These are phyloP conservation scores for Hyaloscypha variabilis DNA, from an alignment of 495 filamentous ascomycete genomes.

Conservation along the genomic window DNA sequence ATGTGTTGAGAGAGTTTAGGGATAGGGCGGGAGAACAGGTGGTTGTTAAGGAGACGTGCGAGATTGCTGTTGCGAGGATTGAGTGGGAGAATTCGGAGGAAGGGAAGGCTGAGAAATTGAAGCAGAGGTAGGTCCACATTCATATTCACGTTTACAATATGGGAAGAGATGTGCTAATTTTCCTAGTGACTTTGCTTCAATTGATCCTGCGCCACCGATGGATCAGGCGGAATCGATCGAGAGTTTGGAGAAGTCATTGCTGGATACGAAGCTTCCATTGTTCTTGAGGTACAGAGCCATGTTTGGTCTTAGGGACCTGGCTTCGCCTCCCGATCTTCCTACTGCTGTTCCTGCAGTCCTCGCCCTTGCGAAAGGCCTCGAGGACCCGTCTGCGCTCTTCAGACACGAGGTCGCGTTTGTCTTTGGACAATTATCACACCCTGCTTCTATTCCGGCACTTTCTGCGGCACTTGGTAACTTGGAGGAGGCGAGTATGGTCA, in stretches of 20 bases:
- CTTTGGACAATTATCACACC: constrained; percentile 93
- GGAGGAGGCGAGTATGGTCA: constrained; percentile 90
- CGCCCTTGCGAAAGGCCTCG: constrained; percentile 83
- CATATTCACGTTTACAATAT: constrained; percentile 11
- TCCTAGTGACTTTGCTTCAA: constrained; percentile 85
- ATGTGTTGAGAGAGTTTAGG: constrained; percentile 68
- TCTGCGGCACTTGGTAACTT: constrained; percentile 75
- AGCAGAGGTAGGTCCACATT: constrained; percentile 62
- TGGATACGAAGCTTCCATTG: constrained; percentile 76
- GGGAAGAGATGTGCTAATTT: constrained; percentile 6
- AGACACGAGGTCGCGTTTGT: constrained; percentile 98
- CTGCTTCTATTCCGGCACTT: constrained; percentile 91
- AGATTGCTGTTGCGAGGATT: constrained; percentile 92
- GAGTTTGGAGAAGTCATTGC: constrained; percentile 72
- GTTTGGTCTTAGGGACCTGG: constrained; percentile 93
- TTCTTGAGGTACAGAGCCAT: constrained; percentile 97
- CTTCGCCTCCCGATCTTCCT: constrained; percentile 86
- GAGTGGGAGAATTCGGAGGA: constrained; percentile 85
- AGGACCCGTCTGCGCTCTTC: constrained; percentile 90
- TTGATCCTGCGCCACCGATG: constrained; percentile 93
- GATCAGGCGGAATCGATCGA: constrained; percentile 60
- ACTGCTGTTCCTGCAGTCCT: constrained; percentile 83
- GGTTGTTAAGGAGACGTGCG: constrained; percentile 92
- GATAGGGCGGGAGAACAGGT: constrained; percentile 71
- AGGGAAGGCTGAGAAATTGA: constrained; percentile 71